These are phyloP conservation scores for Avena insularis DNA, from an alignment of 176 grass and related monocot genomes.

Conservation along the genomic window DNA sequence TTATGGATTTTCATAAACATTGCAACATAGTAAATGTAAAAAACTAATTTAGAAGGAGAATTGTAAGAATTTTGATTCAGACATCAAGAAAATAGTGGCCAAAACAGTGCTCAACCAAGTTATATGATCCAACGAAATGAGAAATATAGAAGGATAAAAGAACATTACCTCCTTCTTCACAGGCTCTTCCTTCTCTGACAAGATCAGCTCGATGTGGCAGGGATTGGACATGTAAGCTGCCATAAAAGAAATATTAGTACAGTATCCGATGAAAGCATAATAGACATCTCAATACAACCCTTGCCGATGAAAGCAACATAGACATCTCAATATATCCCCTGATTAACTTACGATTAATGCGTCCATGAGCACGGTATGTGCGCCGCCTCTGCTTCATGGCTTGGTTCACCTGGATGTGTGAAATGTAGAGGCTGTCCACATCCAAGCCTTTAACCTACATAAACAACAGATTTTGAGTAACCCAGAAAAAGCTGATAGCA, in stretches of 20 bases:
- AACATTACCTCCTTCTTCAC: slow-evolving; percentile 77
- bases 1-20: neutral
- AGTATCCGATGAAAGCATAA: neutral
- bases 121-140: neutral
- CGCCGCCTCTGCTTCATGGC: slow-evolving; percentile 74
- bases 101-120: neutral
- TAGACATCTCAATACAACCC: neutral
- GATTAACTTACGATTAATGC: slow-evolving; percentile 62
- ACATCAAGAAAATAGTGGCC: neutral
- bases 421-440: slow-evolving; percentile 65
- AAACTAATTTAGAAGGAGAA: neutral
- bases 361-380: slow-evolving; percentile 71
- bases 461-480: neutral
- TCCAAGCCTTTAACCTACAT: slow-evolving; percentile 71
- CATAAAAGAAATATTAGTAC: slow-evolving; percentile 17
- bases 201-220: slow-evolving; percentile 80
- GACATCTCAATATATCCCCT: neutral
- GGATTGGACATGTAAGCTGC: slow-evolving; percentile 88
- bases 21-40: neutral
- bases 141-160: neutral
- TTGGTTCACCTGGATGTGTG: slow-evolving; percentile 80
- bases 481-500: neutral
- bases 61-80: neutral
- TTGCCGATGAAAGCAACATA: neutral
- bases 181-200: slow-evolving; percentile 87